Base-by-base conservation (phyloP, 2,329 filamentous ascomycete species). In the Elsinoe batatas region DNA sequence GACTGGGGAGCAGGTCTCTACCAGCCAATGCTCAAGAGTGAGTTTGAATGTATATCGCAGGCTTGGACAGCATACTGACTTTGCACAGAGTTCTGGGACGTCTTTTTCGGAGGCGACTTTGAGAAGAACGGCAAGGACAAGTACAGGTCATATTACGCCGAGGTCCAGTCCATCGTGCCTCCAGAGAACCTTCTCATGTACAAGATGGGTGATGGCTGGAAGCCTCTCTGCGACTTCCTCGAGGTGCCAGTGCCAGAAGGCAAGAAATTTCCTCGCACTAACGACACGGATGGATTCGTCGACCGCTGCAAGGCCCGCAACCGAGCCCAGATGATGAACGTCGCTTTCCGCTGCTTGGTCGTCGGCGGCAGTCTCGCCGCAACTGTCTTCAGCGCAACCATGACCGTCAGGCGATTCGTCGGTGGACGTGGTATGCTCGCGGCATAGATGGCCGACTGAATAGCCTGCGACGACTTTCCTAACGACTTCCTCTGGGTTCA, bases 61-160 rank as follows among this genome's bases (percentile, higher is more conserved):
- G 18, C 8, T 43, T 32, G 7, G 5, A 26, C 15, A 17, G 22
- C 5, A 12, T 15, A 50, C 59, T 58, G 60, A 59, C 53, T 42
- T 36, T 15, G 36, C 13, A 46, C 59, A 68, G 67, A 83, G 69
- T 84, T 85, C 73, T 86, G 84, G 71, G 77, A 81, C 62, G 78
- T 76, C 56, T 85, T 85, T 70, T 86, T 84, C 75, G 76, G 81
- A 59, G 81, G 80, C 51, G 82, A 85, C 65, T 86, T 86, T 67
- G 77, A 79, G 64, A 78, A 78, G 66, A 74, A 79, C 58, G 83
- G 82, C 64, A 85, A 85, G 72, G 74, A 81, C 53, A 74, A 81
- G 44, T 87, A 80, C 72, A 68, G 71, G 38, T 73, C 78, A 57
- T 78, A 81, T 65, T 79, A 81, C 62, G 76, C 72, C 8, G 70